A percentile compares a stretch with the other conserved stretches of the same genome.
phyloP scores from a whole-genome alignment of 2,329 filamentous ascomycete species.

The Grosmannia huntii region DNA sequence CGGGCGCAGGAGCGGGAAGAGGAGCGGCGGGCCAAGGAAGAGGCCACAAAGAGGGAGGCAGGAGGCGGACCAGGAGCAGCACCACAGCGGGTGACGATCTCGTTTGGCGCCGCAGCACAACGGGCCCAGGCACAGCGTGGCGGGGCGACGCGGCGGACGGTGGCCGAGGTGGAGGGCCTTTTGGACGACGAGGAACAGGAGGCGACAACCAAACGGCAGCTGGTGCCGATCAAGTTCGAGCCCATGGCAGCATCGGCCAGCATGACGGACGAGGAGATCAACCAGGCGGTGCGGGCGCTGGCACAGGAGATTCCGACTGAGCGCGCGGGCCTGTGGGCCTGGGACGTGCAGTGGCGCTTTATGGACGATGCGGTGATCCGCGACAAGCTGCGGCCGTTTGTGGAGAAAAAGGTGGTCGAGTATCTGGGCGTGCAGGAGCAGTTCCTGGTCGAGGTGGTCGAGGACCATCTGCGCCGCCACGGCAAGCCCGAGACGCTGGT shows the following conservation, averaged over 20 bases:
- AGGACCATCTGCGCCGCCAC: conserved; percentile 69
- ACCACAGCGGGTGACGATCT: conserved; percentile 81
- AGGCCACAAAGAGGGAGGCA: not conserved
- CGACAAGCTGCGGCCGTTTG: conserved; percentile 83
- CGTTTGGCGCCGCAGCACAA: conserved; percentile 77
- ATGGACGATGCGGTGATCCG: conserved; percentile 69
- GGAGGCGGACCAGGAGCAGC: not conserved
- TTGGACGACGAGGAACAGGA: conserved; percentile 91
- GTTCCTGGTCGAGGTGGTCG: conserved; percentile 83
- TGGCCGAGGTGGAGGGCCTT: conserved; percentile 87
- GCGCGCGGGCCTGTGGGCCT: conserved; percentile 79
- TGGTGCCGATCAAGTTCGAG: conserved; percentile 75
- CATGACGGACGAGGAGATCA: conserved; percentile 78
- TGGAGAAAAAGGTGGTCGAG: conserved; percentile 97
- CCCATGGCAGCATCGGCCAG: conserved; percentile 49
- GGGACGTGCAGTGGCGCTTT: conserved; percentile 85
- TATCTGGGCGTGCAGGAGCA: conserved; percentile 94
- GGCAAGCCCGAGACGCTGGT: conserved; percentile 68
- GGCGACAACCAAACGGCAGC: conserved; percentile 49
- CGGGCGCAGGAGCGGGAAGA: conserved; percentile 24
- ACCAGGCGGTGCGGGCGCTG: conserved; percentile 66
- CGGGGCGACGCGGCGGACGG: conserved; percentile 56
- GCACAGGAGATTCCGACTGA: conserved; percentile 84
- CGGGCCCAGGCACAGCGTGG: conserved; percentile 46
- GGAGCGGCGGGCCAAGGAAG: conserved; percentile 8